These are phyloP conservation scores for Malassezia brasiliensis DNA, from an alignment of 1,284 basidiomycete species.

Conservation along the genomic window DNA sequence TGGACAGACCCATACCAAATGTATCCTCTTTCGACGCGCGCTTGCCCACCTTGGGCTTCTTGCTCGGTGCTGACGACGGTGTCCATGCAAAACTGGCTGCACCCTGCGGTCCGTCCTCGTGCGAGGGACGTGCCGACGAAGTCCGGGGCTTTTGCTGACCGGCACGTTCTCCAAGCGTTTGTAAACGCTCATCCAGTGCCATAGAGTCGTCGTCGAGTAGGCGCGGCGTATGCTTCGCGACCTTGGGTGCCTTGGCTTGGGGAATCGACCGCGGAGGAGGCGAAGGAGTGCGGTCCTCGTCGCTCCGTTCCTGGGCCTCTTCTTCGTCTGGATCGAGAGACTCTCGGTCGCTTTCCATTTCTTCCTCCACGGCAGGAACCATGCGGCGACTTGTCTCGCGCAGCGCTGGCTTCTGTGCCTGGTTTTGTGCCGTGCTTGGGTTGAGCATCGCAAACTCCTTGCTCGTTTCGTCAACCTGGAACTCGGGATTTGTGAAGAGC, in stretches of 20 bases:
- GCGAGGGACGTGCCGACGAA: slow-evolving; percentile 12
- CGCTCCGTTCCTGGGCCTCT: slow-evolving; percentile 15
- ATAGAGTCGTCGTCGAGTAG: not conserved
- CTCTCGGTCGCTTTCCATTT: slow-evolving; percentile 68
- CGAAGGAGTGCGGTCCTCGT: not conserved
- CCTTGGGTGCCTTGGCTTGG: not conserved
- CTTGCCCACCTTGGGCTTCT: slow-evolving; percentile 3
- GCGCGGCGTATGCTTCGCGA: not conserved
- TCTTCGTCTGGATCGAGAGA: slow-evolving; percentile 53
- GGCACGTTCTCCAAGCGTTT: slow-evolving; percentile 37
- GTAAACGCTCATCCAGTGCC: slow-evolving; percentile 25
- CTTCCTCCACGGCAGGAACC: slow-evolving; percentile 79
- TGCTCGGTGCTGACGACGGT: slow-evolving; percentile 15
- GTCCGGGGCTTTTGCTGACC: slow-evolving; percentile 39
- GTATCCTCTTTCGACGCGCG: slow-evolving; percentile 50
- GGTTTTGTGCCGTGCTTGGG: slow-evolving; percentile 58
- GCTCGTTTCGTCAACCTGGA: slow-evolving; percentile 75
- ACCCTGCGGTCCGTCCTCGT: slow-evolving; percentile 51
- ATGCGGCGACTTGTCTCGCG: slow-evolving; percentile 43
- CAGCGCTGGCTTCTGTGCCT: slow-evolving; percentile 1
- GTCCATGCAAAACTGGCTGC: slow-evolving; percentile 31
- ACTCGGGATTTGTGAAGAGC: slow-evolving; percentile 88
- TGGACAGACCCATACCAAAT: slow-evolving; percentile 41
- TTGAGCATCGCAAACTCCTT: slow-evolving; percentile 84
- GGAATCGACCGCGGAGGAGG: slow-evolving; percentile 48